Evolutionary conservation across 2,329 filamentous ascomycete species (phyloP), one percentile per base, ranked within the genome.

Genomic region (Aspergillus glaucus): DNA sequence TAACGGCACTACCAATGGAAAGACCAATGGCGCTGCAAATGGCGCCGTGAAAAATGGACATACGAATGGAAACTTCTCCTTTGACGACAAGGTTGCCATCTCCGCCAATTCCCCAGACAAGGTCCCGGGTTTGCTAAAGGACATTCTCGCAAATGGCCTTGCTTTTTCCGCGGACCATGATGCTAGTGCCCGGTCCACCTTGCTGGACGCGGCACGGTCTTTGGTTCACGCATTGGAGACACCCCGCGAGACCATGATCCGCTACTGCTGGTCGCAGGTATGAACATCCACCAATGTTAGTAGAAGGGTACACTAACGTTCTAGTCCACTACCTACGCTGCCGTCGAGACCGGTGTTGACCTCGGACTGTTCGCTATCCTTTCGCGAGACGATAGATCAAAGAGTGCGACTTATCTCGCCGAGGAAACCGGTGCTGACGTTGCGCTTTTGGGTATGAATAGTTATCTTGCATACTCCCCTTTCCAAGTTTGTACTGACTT

Each of bases 181-280:
- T 14, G 51, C 53, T 21, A 42, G 51, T 6, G 46, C 43, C 10
- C 53, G 56, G 1, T 36, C 46, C 12, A 52, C 50, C 5, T 45
- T 62, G 3, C 41, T 61, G 6, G 50, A 57, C 40, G 41, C 56
- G 1, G 51, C 55, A 5, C 51, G 55, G 6, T 44, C 54, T 5
- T 47, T 62, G 36, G 51, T 55, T 1, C 50, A 53, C 32, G 66
- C 54, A 47, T 59, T 67, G 10, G 74, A 78, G 54, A 76, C 72
- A 0, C 75, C 75, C 0, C 64, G 74, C 6, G 75, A 78, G 59
- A 72, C 73, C 0, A 75, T 77, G 65, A 65, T 76, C 46, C 65
- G 71, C 47, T 72, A 76, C 41, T 65, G 59, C 51, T 77, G 74
- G 72, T 72, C 70, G 0, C 65, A 77, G 64, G 60, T 61, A 47